Evolutionary conservation across 2,329 filamentous ascomycete genomes (phyloP), one percentile per base, ranked within the genome.

Genomic region (Botryotinia calthae): DNA sequence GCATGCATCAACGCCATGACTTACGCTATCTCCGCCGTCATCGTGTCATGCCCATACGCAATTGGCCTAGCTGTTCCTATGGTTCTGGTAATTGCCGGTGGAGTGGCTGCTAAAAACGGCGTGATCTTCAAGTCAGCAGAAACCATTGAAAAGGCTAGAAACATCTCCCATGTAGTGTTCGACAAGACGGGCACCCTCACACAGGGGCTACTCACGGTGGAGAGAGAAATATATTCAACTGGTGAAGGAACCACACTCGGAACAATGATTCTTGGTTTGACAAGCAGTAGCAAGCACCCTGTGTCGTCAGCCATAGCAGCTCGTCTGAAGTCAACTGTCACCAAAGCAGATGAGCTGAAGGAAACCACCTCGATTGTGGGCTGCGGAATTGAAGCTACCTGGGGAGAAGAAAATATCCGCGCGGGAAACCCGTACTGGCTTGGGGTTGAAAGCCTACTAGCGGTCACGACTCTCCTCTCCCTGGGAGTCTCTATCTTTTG

Each of bases 151-250:
- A 81, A 86, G 0, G 89, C 88, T 0, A 83, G 86, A 71, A 90
- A 87, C 73, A 83, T 87, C 0, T 86, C 88, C 0, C 88, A 94
- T 76, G 87, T 94, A 2, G 86, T 95, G 0, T 92, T 95, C 76
- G 92, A 95, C 83, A 95, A 95, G 81, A 95, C 93, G 0, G 92
- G 93, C 0, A 95, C 92, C 0, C 80, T 95, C 10, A 95, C 92
- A 0, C 79, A 84, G 40, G 90, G 89, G 0, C 84, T 85, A 3
- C 77, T 91, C 46, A 81, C 82, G 62, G 81, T 88, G 71, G 79
- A 80, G 73, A 40, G 79, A 70, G 80, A 86, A 77, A 54, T 82
- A 73, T 78, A 81, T 82, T 22, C 77, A 81, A 0, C 74, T 76
- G 10, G 77, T 81, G 74, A 72, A 79, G 6, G 20, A 61, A 20